Percentiles rank a stretch among this genome's conserved stretches.
These are phyloP conservation scores for Vitis hybrid DNA, from an alignment of 177 flowering plant species.

Conservation along the genomic window DNA sequence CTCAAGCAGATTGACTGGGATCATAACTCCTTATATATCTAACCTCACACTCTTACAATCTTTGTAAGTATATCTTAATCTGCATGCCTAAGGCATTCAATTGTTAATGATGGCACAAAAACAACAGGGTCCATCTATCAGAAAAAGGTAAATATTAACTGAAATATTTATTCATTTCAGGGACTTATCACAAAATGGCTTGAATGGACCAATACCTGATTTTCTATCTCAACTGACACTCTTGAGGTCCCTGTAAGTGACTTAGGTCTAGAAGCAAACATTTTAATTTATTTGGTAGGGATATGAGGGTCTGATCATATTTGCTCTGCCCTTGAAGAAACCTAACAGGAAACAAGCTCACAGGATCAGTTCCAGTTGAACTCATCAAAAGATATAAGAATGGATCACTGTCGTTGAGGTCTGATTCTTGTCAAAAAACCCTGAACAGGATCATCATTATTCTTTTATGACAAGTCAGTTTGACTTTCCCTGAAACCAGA, in stretches of 20 bases:
- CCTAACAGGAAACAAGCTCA: conserved; percentile 20
- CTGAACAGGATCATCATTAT: too few relatives aligned
- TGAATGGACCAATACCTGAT: conserved; percentile 31
- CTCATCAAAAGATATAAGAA: conserved; percentile 14
- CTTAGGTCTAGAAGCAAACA: background rate
- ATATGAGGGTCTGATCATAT: background rate
- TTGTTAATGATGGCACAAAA: background rate
- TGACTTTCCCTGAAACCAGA: too few relatives aligned
- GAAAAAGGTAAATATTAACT: too few relatives aligned
- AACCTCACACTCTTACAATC: conserved; percentile 15
- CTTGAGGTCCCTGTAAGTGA: conserved; percentile 35
- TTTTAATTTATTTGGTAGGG: too few relatives aligned
- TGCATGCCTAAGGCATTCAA: background rate
- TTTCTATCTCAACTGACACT: conserved; percentile 20
- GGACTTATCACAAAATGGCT: conserved; percentile 33
- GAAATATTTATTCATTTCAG: conserved; percentile 7
- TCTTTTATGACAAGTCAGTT: too few relatives aligned
- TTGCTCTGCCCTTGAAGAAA: conserved; percentile 12
- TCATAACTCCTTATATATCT: conserved; percentile 14
- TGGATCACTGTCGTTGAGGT: conserved; percentile 10
- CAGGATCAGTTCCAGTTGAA: conserved; percentile 22
- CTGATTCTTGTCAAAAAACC: too few relatives aligned
- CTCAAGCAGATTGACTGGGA: conserved; percentile 21
- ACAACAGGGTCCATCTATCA: background rate
- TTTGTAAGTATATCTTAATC: conserved; percentile 17